Conservation (phyloP, 352 stramenopile genomes). For the Pythium guiyangense region DNA sequence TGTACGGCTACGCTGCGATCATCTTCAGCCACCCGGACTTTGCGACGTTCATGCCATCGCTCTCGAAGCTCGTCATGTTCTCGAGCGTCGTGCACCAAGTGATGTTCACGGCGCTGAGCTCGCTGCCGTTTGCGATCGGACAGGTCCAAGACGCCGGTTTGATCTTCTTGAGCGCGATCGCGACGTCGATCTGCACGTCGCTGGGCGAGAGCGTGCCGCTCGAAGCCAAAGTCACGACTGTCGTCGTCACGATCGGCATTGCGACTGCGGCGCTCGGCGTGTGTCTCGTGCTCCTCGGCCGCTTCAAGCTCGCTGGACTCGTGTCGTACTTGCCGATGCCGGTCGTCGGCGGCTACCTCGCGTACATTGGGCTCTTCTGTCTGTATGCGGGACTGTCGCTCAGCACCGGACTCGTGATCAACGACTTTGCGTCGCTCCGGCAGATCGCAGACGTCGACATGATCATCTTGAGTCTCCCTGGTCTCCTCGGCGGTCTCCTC, state of each 20-base stretch:
- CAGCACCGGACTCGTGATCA: conserved; percentile 89
- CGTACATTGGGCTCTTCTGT: conserved; percentile 97
- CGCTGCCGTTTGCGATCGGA: conserved; percentile 95
- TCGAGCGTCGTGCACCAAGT: conserved; percentile 94
- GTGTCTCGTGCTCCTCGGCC: conserved; percentile 93
- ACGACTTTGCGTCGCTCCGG: conserved; percentile 78
- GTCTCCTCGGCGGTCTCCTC: conserved; percentile 72
- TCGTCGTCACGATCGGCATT: conserved; percentile 91
- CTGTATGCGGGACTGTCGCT: conserved; percentile 90
- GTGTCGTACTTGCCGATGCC: conserved; percentile 97
- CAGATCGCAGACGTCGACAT: conserved; percentile 60
- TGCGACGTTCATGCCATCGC: conserved; percentile 82
- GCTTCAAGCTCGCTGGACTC: conserved; percentile 91
- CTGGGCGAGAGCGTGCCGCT: conserved; percentile 59
- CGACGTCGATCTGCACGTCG: conserved; percentile 83
- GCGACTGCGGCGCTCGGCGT: conserved; percentile 90
- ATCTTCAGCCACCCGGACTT: conserved; percentile 94
- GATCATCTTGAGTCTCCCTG: conserved; percentile 83
- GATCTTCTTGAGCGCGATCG: conserved; percentile 97
- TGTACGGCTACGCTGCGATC: conserved; percentile 95
- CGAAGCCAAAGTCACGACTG: conserved; percentile 89
- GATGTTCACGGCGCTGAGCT: conserved; percentile 87
- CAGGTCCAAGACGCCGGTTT: conserved; percentile 98
- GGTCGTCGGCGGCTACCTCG: conserved; percentile 97
- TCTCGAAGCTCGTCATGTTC: conserved; percentile 95